A percentile compares a stretch with the other conserved stretches of the same genome.
Conservation (phyloP, 352 stramenopile species). For the Phytophthora fragariaefolia region DNA sequence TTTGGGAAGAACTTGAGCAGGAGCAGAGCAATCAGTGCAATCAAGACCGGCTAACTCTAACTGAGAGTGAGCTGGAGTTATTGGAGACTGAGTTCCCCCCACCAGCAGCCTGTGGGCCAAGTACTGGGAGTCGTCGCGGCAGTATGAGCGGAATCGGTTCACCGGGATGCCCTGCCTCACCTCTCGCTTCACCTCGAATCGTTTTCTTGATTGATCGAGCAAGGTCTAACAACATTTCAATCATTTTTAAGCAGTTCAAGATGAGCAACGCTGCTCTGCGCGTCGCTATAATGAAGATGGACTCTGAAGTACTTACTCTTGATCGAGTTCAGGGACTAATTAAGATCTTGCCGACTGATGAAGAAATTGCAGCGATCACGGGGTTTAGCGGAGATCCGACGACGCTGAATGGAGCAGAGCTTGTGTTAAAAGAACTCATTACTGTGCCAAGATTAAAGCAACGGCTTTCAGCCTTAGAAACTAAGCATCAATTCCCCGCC, state of each 20-base stretch:
- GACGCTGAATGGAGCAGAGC: constrained; percentile 80
- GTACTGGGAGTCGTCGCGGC: constrained; percentile 48
- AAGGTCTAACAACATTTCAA: constrained; percentile 93
- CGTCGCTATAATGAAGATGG: constrained; percentile 85
- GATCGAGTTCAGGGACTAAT: constrained; percentile 87
- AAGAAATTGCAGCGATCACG: constrained; percentile 80
- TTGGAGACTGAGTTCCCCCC: constrained; percentile 74
- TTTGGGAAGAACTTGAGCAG: constrained; percentile 81
- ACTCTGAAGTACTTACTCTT: constrained; percentile 74
- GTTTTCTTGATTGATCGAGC: constrained; percentile 81
- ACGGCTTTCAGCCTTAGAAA: constrained; percentile 61
- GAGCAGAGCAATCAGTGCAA: constrained; percentile 64
- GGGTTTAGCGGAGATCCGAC: constrained; percentile 65
- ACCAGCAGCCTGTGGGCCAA: constrained; percentile 46
- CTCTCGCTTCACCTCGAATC: constrained; percentile 58
- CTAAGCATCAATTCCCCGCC: constrained; percentile 70
- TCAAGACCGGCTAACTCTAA: constrained; percentile 52
- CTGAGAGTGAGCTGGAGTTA: constrained; percentile 52
- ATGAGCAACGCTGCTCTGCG: constrained; percentile 89
- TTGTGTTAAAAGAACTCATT: constrained; percentile 82
- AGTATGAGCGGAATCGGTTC: constrained; percentile 48
- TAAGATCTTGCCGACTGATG: constrained; percentile 89
- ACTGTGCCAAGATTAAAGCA: constrained; percentile 74
- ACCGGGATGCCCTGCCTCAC: constrained; percentile 49
- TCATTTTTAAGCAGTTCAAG: constrained; percentile 96